These are phyloP conservation scores for Termitomyces sp. DNA, from an alignment of 768 basidiomycete species.

Conservation along the genomic window DNA sequence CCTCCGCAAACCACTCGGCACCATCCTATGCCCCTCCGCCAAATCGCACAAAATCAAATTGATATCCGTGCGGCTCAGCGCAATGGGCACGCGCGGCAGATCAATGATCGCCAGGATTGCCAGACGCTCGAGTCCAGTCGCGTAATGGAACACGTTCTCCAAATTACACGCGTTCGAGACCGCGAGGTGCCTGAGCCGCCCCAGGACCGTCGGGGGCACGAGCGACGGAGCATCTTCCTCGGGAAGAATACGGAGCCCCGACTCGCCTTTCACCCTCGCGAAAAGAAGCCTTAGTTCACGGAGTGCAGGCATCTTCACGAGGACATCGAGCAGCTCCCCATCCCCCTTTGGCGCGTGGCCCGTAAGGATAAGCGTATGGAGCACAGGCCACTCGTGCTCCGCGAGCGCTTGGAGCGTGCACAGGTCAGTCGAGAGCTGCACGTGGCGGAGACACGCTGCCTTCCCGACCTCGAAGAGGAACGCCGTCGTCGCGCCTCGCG, in stretches of 20 bases:
- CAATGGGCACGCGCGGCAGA: slow-evolving; percentile 31
- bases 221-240: background rate
- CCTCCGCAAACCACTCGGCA: slow-evolving; percentile 18
- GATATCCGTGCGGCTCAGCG: slow-evolving; percentile 25
- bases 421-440: slow-evolving; percentile 33
- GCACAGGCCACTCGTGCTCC: slow-evolving; percentile 27
- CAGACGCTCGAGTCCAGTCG: slow-evolving; percentile 25
- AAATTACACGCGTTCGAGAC: slow-evolving; percentile 32
- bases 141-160: slow-evolving; percentile 23
- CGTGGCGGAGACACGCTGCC: slow-evolving; percentile 24
- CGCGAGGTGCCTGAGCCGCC: slow-evolving; percentile 28
- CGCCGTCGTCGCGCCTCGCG: slow-evolving; percentile 22
- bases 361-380: slow-evolving; percentile 33
- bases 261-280: slow-evolving; percentile 23
- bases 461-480: slow-evolving; percentile 28
- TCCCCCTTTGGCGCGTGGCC: slow-evolving; percentile 29
- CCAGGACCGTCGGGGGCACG: slow-evolving; percentile 15
- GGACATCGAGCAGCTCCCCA: slow-evolving; percentile 25
- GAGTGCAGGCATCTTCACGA: slow-evolving; percentile 30
- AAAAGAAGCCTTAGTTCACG: slow-evolving; percentile 28
- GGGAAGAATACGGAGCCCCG: slow-evolving; percentile 21
- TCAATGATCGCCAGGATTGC: slow-evolving; percentile 32
- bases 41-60: slow-evolving; percentile 28
- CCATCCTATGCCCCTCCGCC: slow-evolving; percentile 9
- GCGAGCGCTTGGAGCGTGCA: slow-evolving; percentile 26